Conservation (phyloP, 2,329 filamentous ascomycete genomes). For the Aspergillaceae sp. region DNA sequence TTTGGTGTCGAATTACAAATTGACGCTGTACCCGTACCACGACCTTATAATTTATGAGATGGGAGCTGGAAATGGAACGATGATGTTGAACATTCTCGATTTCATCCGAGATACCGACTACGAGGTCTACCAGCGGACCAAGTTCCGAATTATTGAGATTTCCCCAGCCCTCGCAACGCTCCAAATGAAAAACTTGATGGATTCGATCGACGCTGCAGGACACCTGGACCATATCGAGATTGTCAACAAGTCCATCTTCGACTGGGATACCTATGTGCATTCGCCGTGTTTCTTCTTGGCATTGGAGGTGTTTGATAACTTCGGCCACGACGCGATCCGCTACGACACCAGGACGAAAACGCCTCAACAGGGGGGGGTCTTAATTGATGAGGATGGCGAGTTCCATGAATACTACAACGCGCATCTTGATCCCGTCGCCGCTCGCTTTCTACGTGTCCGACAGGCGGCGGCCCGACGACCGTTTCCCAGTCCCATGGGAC, state of each 20-base stretch:
- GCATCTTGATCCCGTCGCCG: slow-evolving; percentile 70
- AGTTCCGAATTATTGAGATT: slow-evolving; percentile 95
- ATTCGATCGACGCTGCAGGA: slow-evolving; percentile 59
- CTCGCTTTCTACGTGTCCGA: slow-evolving; percentile 75
- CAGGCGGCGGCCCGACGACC: slow-evolving; percentile 55
- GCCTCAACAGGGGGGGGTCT: slow-evolving; percentile 78
- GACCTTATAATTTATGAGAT: slow-evolving; percentile 98
- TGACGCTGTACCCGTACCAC: slow-evolving; percentile 88
- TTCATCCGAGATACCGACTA: slow-evolving; percentile 86
- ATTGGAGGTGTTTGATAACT: slow-evolving; percentile 98
- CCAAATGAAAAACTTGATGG: slow-evolving; percentile 62
- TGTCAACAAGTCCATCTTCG: slow-evolving; percentile 88
- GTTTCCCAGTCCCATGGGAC: slow-evolving; percentile 36
- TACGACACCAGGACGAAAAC: slow-evolving; percentile 76
- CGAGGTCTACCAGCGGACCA: slow-evolving; percentile 85
- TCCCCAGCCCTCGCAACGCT: slow-evolving; percentile 69
- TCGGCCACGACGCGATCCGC: slow-evolving; percentile 86
- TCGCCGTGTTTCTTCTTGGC: slow-evolving; percentile 95
- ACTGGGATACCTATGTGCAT: slow-evolving; percentile 81
- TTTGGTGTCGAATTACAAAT: slow-evolving; percentile 89
- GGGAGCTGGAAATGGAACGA: slow-evolving; percentile 90
- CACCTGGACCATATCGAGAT: slow-evolving; percentile 85
- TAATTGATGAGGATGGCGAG: slow-evolving; percentile 77
- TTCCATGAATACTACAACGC: slow-evolving; percentile 91
- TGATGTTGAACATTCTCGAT: slow-evolving; percentile 97